These are phyloP conservation scores for Botrytis porri DNA, from an alignment of 2,329 filamentous ascomycete species.

Conservation along the genomic window DNA sequence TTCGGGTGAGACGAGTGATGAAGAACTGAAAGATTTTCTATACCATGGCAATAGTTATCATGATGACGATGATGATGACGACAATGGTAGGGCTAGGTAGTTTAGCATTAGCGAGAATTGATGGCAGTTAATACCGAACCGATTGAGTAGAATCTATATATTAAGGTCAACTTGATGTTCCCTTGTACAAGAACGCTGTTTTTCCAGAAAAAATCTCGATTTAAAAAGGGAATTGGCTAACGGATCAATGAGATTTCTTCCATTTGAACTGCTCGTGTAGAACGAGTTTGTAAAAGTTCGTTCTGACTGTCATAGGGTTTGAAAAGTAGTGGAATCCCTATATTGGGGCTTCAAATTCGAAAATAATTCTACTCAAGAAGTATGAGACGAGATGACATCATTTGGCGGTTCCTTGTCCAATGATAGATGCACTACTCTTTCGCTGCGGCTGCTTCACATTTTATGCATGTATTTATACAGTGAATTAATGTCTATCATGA, in stretches of 20 bases:
- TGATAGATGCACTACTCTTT: not conserved
- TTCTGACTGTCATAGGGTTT: not conserved
- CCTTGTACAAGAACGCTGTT: too few species aligned
- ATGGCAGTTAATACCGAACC: accelerated
- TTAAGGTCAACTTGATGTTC: too few species aligned
- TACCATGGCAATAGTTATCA: not conserved
- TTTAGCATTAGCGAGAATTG: not conserved
- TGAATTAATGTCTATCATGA: not conserved
- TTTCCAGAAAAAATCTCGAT: too few species aligned
- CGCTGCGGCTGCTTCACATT: not conserved
- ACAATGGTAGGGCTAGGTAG: not conserved
- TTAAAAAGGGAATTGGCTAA: too few species aligned
- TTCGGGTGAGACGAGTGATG: too few species aligned
- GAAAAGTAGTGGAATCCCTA: not conserved
- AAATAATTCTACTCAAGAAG: not conserved
- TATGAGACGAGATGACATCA: not conserved
- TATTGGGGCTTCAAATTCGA: not conserved
- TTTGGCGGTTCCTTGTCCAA: not conserved
- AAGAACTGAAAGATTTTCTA: not conserved
- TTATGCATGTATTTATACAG: too few species aligned
- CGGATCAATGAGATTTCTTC: too few species aligned
- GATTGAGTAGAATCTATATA: too few species aligned
- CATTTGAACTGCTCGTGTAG: not conserved
- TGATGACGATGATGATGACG: not conserved
- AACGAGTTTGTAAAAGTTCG: accelerated